These are phyloP conservation scores for sunflower (Helianthus annuus) DNA, from an alignment of 129 eudicot species.

Conservation along the genomic window DNA sequence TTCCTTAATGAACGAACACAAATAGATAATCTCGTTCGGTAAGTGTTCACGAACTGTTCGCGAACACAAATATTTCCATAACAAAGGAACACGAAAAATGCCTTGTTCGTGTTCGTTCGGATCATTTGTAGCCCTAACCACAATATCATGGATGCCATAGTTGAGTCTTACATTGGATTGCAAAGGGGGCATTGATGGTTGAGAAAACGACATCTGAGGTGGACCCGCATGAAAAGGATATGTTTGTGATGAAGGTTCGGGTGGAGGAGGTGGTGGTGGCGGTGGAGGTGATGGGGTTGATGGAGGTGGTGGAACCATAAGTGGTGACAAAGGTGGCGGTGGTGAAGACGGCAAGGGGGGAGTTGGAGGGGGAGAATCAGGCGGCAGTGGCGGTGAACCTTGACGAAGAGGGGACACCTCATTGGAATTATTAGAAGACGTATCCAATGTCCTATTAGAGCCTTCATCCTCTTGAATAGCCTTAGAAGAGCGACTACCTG, in stretches of 20 bases:
- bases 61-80: no score
- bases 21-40: no score
- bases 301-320: conserved; percentile 50
- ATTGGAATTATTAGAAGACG: conserved; percentile 29
- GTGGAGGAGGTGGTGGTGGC: conserved; percentile 60
- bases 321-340: conserved; percentile 51
- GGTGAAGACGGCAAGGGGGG: conserved; percentile 93
- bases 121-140: not conserved
- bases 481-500: conserved; percentile 30
- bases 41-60: no score
- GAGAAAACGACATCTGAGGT: conserved; percentile 39
- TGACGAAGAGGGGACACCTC: conserved; percentile 51
- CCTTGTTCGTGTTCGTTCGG: no score
- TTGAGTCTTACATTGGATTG: conserved; percentile 47
- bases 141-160: conserved; percentile 8
- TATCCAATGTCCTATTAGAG: conserved; percentile 36
- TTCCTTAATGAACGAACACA: no score
- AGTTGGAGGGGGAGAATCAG: conserved; percentile 73
- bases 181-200: conserved; percentile 42
- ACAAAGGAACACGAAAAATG: no score
- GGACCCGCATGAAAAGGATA: conserved; percentile 41
- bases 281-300: conserved; percentile 55
- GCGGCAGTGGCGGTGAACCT: conserved; percentile 90
- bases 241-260: conserved; percentile 44
- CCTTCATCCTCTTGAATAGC: conserved; percentile 31